Evolutionary conservation across 768 basidiomycete species (phyloP), one percentile per base, ranked within the genome.

Genomic region (Tephrocybe sp.): DNA sequence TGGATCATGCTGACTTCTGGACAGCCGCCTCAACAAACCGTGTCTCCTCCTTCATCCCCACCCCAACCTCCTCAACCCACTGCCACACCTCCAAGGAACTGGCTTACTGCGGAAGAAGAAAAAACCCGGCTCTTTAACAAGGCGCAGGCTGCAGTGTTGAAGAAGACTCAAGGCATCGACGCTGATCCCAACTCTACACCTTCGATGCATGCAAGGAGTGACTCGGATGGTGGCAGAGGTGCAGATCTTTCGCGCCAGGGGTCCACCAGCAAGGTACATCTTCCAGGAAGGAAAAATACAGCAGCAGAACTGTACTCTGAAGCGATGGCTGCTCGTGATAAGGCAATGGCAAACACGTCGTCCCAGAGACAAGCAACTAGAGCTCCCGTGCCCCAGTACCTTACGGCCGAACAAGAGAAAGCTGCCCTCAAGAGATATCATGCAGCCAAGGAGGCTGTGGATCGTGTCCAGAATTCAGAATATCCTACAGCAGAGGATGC

Each of bases 51-150:
- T 30, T 41, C 45, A n/a, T 34, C 51, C 20, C 33, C 20, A 13
- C 22, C 38, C 55, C 64, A 23, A 55, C 61, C 12, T 45, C 39
- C 62, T 11, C 60, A 57, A 34, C 31, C 51, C 41, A 46, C 65
- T 49, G 56, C 57, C 34, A 3, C 44, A 61, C 14, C 41, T 14
- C 33, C 56, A 10, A 57, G 61, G 16, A 53, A 52, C 26, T 91
- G 86, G 87, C 72, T 72, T 6, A 77, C 84, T 1, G 87, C 91
- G 0, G 89, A 90, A 65, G 79, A 83, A 49, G 90, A 92, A 63
- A 92, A 92, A 59, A 66, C 77, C 1, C 73, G 77, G n/a, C 62
- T 89, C n/a, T 90, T 78, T 65, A 72, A 85, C 44, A 64, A 81
- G 43, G 88, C 89, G 0, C 83, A 84, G 60, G 80, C 77, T 1